Percentiles rank a stretch among this genome's conserved stretches.
These are phyloP conservation scores for Toxicodendron radicans DNA, from an alignment of 345 rosid species.

Conservation along the genomic window DNA sequence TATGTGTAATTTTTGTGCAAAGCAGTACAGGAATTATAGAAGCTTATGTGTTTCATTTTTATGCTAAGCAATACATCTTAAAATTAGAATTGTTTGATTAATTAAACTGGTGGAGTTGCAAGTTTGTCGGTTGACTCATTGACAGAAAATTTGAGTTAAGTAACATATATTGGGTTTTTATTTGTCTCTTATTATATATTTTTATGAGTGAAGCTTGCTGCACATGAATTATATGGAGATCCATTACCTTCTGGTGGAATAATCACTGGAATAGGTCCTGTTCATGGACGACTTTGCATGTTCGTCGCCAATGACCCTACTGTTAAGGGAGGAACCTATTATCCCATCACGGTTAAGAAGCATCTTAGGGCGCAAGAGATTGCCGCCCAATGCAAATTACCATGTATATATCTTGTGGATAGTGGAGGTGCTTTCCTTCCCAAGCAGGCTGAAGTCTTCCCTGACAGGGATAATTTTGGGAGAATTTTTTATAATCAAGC, in stretches of 20 bases:
- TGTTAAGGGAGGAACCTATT: conserved; percentile 95
- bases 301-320: conserved; percentile 97
- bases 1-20: background rate
- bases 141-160: background rate
- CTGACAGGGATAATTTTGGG: conserved; percentile 94
- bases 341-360: conserved; percentile 92
- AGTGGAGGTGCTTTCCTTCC: conserved; percentile 98
- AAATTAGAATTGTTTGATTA: background rate
- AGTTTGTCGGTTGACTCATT: conserved; percentile 10
- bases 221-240: conserved; percentile 83
- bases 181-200: conserved; percentile 38
- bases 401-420: conserved; percentile 92
- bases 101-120: background rate
- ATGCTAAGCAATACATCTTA: background rate
- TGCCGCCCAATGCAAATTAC: conserved; percentile 80
- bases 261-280: conserved; percentile 87
- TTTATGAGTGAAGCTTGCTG: conserved; percentile 77
- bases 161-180: no score
- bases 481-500: conserved; percentile 95
- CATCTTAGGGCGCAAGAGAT: conserved; percentile 98
- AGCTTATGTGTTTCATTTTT: no score
- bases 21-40: no score
- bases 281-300: conserved; percentile 92
- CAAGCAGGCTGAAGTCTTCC: conserved; percentile 94
- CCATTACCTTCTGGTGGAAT: conserved; percentile 86